Conservation (phyloP, 2,329 filamentous ascomycete species). For the Acarospora socialis region DNA sequence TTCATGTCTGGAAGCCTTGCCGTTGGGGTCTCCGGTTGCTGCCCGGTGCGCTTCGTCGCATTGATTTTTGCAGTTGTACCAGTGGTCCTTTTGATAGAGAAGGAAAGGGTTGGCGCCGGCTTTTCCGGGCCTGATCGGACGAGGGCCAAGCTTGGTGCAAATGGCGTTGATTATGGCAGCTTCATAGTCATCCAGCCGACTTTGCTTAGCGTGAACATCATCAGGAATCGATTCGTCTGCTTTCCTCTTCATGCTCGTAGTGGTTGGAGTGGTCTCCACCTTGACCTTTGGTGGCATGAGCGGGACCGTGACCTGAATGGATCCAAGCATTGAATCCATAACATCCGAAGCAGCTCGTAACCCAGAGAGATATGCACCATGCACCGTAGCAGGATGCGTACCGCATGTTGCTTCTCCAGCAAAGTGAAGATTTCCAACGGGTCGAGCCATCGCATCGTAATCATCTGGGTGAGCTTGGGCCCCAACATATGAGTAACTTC, state of each 20-base stretch:
- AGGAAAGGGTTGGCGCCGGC: constrained; percentile 74
- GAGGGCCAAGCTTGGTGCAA: constrained; percentile 52
- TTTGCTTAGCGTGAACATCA: constrained; percentile 13
- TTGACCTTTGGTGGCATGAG: constrained; percentile 41
- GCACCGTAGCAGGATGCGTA: constrained; percentile 90
- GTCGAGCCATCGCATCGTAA: constrained; percentile 78
- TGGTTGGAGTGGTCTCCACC: constrained; percentile 5
- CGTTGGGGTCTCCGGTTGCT: constrained; percentile 49
- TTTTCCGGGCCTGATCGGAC: constrained; percentile 57
- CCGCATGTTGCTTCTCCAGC: constrained; percentile 93
- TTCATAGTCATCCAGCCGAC: constrained; percentile 38
- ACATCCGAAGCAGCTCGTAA: constrained; percentile 80
- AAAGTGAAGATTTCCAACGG: constrained; percentile 81
- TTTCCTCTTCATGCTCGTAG: constrained; percentile 14
- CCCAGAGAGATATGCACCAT: constrained; percentile 89
- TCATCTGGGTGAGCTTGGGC: constrained; percentile 70
- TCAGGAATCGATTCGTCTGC: constrained; percentile 14
- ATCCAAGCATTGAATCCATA: constrained; percentile 63
- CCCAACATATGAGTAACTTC: constrained; percentile 90
- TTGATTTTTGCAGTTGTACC: constrained; percentile 46
- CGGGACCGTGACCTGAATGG: constrained; percentile 61
- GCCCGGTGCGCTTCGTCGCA: constrained; percentile 55
- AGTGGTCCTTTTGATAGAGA: constrained; percentile 68
- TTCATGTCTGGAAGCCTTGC: constrained; percentile 55
- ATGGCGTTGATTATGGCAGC: constrained; percentile 43